phyloP scores from a whole-genome alignment of 345 rosid genomes.

The Toxicodendron radicans region DNA sequence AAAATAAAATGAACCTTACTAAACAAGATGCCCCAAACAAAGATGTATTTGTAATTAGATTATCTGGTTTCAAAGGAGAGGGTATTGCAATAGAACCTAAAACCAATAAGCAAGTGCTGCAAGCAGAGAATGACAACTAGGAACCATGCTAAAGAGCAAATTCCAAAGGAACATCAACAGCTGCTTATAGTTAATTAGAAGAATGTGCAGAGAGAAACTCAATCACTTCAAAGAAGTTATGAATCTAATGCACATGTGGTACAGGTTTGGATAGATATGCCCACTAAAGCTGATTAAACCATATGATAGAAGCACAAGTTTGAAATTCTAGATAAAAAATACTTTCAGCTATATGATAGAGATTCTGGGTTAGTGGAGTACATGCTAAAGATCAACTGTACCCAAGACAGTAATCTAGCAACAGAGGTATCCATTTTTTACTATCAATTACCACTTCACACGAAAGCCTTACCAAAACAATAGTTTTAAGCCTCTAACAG shows the following conservation, averaged over 20 bases:
- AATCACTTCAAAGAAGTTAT: neutral
- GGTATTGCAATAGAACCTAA: conserved; percentile 9
- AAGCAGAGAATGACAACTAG: neutral
- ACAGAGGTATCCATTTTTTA: neutral
- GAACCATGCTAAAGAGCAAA: conserved; percentile 1
- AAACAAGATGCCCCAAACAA: neutral
- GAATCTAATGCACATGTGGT: neutral
- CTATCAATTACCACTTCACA: too few relatives aligned
- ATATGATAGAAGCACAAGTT: neutral
- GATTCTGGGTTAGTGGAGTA: neutral
- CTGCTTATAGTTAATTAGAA: neutral
- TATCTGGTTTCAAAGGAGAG: neutral
- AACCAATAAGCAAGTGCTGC: conserved; percentile 12
- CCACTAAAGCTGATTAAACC: neutral
- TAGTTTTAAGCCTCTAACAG: too few relatives aligned
- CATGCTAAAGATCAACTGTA: neutral
- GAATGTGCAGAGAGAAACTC: neutral
- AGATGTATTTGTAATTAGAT: neutral
- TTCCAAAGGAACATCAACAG: neutral
- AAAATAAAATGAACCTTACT: conserved; percentile 7
- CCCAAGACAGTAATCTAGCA: neutral
- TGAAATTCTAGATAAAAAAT: neutral
- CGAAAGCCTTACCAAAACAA: too few relatives aligned
- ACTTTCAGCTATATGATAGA: neutral
- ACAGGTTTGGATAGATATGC: neutral